Percentiles rank a stretch among this genome's conserved stretches.
phyloP scores from a whole-genome alignment of 2,329 filamentous ascomycete species.

The Sporothrix curviconia region DNA sequence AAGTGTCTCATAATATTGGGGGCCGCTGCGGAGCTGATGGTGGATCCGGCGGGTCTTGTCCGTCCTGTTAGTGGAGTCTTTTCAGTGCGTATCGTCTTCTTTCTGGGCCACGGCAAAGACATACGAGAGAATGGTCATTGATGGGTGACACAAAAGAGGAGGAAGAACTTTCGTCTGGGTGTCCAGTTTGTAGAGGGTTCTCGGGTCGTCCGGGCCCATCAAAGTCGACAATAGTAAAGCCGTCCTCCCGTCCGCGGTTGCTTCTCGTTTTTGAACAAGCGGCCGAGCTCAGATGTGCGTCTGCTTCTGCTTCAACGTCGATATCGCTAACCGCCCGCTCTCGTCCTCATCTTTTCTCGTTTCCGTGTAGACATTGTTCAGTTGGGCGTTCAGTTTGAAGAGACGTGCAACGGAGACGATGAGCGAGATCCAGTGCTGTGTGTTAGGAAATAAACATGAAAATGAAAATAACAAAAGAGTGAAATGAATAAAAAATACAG shows the following conservation, averaged over 20 bases:
- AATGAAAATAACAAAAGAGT: not conserved
- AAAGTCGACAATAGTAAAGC: constrained; percentile 5
- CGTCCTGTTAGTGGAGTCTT: not conserved
- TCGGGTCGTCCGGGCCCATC: constrained; percentile 11
- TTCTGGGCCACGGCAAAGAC: not conserved
- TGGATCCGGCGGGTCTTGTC: constrained; percentile 8
- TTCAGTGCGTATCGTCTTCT: no score
- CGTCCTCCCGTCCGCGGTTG: not conserved
- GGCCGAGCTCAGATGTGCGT: not conserved
- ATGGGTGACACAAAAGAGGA: no score
- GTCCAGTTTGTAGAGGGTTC: constrained; percentile 14
- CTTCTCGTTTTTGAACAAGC: not conserved
- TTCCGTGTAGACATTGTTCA: not conserved
- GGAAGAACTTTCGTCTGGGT: no score
- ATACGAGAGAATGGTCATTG: constrained; percentile 13
- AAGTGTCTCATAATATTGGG: constrained; percentile 58
- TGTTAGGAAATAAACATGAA: no score
- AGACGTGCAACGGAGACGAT: not conserved
- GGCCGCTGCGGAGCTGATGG: constrained; percentile 63
- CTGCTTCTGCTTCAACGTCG: not conserved
- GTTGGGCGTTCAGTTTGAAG: not conserved
- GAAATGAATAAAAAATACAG: not conserved
- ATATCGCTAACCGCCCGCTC: constrained; percentile 2
- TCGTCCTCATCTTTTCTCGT: not conserved
- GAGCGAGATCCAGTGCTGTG: not conserved